Percentiles rank a stretch among this genome's conserved stretches.
phyloP scores from a whole-genome alignment of 768 basidiomycete genomes.

The Naganishia friedmannii region DNA sequence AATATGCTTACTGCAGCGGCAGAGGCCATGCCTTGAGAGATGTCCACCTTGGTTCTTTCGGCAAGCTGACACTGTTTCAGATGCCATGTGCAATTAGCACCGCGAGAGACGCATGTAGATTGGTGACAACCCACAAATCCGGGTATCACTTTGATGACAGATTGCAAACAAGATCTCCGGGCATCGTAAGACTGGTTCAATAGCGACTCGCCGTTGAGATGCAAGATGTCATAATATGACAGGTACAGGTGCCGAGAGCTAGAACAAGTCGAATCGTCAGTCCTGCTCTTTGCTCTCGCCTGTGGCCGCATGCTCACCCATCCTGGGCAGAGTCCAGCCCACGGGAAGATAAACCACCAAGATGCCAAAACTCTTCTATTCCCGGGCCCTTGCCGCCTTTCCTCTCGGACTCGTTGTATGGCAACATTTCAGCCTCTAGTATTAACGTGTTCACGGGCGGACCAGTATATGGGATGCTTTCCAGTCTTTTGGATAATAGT shows the following conservation, averaged over 20 bases:
- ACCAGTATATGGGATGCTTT: not conserved
- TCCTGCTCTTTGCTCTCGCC: not conserved
- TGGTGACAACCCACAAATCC: conserved; percentile 57
- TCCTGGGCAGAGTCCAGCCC: not conserved
- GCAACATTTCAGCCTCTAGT: conserved; percentile 86
- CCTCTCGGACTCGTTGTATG: conserved; percentile 61
- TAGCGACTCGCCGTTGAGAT: conserved; percentile 64
- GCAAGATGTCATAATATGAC: conserved; percentile 81
- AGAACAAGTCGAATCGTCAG: not conserved
- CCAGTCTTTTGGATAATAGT: conserved; percentile 21
- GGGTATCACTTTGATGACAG: conserved; percentile 57
- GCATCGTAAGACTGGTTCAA: conserved; percentile 60
- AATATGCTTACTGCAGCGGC: conserved; percentile 5
- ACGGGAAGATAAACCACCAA: conserved; percentile 27
- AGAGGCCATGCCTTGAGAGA: conserved; percentile 42
- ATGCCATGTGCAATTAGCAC: not conserved
- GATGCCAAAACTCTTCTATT: conserved; percentile 66
- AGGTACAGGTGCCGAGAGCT: conserved; percentile 63
- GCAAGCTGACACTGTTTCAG: conserved; percentile 55
- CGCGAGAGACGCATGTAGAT: not conserved
- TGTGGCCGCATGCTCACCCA: not conserved
- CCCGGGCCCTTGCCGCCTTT: conserved; percentile 47
- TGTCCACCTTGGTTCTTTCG: conserved; percentile 58
- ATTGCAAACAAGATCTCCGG: conserved; percentile 65
- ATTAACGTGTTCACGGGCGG: conserved; percentile 49